Conservation (phyloP, 495 filamentous ascomycete species). For the Durotheca rogersii region DNA sequence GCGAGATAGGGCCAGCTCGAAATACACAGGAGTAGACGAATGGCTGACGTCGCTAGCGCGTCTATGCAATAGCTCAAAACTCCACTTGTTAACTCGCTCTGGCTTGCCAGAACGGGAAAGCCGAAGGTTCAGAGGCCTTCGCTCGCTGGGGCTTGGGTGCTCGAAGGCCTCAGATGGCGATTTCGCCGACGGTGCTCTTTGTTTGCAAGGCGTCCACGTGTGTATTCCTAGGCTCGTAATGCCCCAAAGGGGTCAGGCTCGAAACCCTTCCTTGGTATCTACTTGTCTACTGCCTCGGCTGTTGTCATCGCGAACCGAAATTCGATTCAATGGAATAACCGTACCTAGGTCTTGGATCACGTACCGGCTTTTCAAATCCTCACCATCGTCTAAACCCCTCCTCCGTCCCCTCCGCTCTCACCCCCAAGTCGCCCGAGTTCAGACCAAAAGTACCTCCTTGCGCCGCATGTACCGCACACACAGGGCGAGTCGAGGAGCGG, state of each 20-base stretch:
- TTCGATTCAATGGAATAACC: slow-evolving; percentile 9
- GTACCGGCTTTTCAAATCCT: slow-evolving; percentile 20
- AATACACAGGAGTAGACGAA: slow-evolving; percentile 5
- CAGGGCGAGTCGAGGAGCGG: too few species aligned
- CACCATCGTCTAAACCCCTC: slow-evolving; percentile 17
- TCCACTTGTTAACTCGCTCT: slow-evolving; percentile 19
- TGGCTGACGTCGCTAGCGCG: slow-evolving; percentile 22
- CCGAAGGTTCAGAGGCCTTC: slow-evolving; percentile 19
- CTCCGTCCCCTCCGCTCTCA: too few species aligned
- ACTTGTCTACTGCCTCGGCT: too few species aligned
- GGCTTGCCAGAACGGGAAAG: slow-evolving; percentile 29
- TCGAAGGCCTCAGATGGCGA: slow-evolving; percentile 10
- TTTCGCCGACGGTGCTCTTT: slow-evolving; percentile 18
- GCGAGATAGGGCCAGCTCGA: background rate
- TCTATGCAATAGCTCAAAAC: slow-evolving; percentile 4
- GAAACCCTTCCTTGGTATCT: too few species aligned
- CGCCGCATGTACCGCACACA: too few species aligned
- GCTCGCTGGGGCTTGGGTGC: background rate
- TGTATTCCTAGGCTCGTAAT: slow-evolving; percentile 7
- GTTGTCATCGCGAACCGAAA: slow-evolving; percentile 14
- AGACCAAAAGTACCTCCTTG: too few species aligned
- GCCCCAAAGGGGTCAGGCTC: background rate
- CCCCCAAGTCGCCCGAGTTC: too few species aligned
- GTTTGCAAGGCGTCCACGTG: slow-evolving; percentile 13
- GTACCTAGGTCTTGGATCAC: slow-evolving; percentile 11